Evolutionary conservation across 805 yeast genomes (phyloP), one percentile per base, ranked within the genome.

Genomic region (Candida ortonii): DNA sequence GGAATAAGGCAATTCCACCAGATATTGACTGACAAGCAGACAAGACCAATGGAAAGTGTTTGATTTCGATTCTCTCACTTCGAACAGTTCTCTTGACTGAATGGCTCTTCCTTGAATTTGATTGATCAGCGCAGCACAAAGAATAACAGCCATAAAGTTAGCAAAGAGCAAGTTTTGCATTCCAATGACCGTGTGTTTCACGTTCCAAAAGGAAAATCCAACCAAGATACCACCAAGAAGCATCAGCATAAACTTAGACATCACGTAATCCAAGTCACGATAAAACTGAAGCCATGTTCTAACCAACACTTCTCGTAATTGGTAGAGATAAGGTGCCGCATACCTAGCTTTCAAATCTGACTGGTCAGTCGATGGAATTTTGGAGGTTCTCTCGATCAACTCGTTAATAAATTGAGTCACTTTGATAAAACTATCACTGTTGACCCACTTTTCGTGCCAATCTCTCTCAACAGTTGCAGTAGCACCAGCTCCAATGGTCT

Each of bases 401-500:
- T 50, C 36, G 17, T 50, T 54, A 28, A 69, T 54, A 28, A 59
- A 61, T 2, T 39, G 25, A n/a, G 57, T 49, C 25, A 55, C 53
- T 3, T 38, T 40, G 5, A 33, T 36, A 38, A 34, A 63, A 33
- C 61, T 57, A 3, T 41, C 41, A 21, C 61, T 51, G 11, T 56
- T 59, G 6, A 43, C 44, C 93, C 93, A 84, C 9, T 73, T 65
- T 8, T 78, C 74, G 55, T 67, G 65, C 80, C 84, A 84, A 56
- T 84, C 80, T 32, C 69, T 71, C 19, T 59, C 51, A 12, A 71
- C 73, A 34, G 63, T 52, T 3, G 86, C 80, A 18, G 86, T 80
- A 3, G 90, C 87, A 53, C 86, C 89, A 21, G 90, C 89, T 41
- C 90, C 90, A 57, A 84, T 79, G 38, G 76, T 76, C 42, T 79